phyloP scores from a whole-genome alignment of 257 asterid species.

The Pogostemon cablin region DNA sequence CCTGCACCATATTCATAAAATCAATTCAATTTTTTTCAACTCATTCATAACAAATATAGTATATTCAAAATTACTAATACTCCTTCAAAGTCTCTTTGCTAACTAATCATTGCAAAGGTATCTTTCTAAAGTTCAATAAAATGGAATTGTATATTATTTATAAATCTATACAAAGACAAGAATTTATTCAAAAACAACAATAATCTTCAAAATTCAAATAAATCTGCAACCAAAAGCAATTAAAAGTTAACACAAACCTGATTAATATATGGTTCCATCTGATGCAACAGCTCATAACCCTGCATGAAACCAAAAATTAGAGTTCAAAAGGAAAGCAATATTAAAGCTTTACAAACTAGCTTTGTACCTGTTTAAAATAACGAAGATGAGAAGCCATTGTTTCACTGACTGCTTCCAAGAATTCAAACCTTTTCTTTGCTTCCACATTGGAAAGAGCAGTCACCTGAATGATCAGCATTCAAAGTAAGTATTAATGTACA shows the following conservation, averaged over 20 bases:
- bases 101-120: slow-evolving; percentile 1
- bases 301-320: slow-evolving; percentile 41
- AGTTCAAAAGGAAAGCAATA: slow-evolving; percentile 24
- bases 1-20: slow-evolving; percentile 53
- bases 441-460: slow-evolving; percentile 89
- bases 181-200: background rate
- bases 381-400: slow-evolving; percentile 99
- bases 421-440: slow-evolving; percentile 97
- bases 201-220: background rate
- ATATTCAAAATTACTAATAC: background rate
- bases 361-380: slow-evolving; percentile 87
- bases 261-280: slow-evolving; percentile 98
- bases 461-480: slow-evolving; percentile 55
- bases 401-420: slow-evolving; percentile 96
- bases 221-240: slow-evolving; percentile 30
- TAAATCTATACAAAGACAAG: slow-evolving; percentile 9
- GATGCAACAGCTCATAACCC: slow-evolving; percentile 99
- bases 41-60: background rate
- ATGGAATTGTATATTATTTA: slow-evolving; percentile 2
- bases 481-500: slow-evolving; percentile 13
- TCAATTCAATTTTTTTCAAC: slow-evolving; percentile 27
- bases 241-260: slow-evolving; percentile 59
- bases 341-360: slow-evolving; percentile 40
- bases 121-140: slow-evolving; percentile 24
- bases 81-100: slow-evolving; percentile 2